Evolutionary conservation across 805 yeast species (phyloP).

Genomic region (Wickerhamiella vanderwaltii): DNA sequence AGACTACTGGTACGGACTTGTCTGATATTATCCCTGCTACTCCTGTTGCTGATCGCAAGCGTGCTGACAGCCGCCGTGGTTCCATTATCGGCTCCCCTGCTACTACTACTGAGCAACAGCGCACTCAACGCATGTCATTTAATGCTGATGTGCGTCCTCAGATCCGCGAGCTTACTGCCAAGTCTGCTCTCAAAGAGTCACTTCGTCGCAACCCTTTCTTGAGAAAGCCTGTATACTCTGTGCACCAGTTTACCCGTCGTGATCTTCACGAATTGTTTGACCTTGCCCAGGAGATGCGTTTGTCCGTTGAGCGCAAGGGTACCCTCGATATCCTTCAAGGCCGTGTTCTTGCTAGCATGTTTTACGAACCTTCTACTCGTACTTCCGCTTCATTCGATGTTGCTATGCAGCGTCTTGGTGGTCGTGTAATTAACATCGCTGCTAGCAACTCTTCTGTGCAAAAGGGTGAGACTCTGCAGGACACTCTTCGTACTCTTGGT

Average conservation of each 20-base stretch:
- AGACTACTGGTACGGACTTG: slow-evolving; percentile 5
- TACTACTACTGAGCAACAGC: slow-evolving; percentile 11
- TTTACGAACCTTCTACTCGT: slow-evolving; percentile 97
- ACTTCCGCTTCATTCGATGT: slow-evolving; percentile 95
- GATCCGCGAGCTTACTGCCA: slow-evolving; percentile 29
- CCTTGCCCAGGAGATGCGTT: slow-evolving; percentile 95
- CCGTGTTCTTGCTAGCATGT: slow-evolving; percentile 83
- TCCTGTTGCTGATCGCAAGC: not conserved
- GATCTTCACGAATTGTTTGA: slow-evolving; percentile 88
- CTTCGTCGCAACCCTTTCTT: slow-evolving; percentile 86
- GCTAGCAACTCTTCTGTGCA: slow-evolving; percentile 85
- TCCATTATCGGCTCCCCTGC: slow-evolving; percentile 30
- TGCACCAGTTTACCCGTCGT: slow-evolving; percentile 72
- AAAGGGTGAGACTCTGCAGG: slow-evolving; percentile 97
- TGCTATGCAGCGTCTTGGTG: slow-evolving; percentile 99
- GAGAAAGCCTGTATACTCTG: slow-evolving; percentile 78
- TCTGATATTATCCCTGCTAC: slow-evolving; percentile 3
- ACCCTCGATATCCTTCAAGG: slow-evolving; percentile 84
- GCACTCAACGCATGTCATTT: slow-evolving; percentile 20
- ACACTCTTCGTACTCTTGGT: slow-evolving; percentile 87
- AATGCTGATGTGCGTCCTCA: slow-evolving; percentile 21
- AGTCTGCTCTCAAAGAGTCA: slow-evolving; percentile 65
- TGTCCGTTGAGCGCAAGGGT: slow-evolving; percentile 93
- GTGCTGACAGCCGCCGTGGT: slow-evolving; percentile 21
- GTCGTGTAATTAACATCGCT: slow-evolving; percentile 81